Conservation (phyloP, 176 grass and related monocot species). For the bread wheat (Triticum aestivum) region DNA sequence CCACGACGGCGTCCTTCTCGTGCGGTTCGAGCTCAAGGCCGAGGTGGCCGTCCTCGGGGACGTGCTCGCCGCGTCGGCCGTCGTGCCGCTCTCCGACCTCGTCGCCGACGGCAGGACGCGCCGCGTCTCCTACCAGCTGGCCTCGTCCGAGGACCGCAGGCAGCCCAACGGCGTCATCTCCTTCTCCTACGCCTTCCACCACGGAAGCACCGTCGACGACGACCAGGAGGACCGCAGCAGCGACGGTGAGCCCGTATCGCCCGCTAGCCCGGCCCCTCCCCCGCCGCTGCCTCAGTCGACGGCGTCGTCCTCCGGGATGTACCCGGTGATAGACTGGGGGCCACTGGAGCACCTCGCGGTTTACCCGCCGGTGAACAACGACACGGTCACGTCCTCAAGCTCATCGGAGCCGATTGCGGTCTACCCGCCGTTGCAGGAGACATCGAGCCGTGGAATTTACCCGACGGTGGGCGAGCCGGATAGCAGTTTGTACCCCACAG, state of each 20-base stretch:
- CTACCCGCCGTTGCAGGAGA: not conserved
- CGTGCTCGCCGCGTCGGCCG: constrained; percentile 48
- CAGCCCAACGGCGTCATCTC: constrained; percentile 50
- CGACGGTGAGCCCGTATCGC: not conserved
- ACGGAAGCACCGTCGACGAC: not conserved
- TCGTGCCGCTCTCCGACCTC: constrained; percentile 47
- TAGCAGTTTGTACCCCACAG: constrained; percentile 27
- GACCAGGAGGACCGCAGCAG: not conserved
- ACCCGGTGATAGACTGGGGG: constrained; percentile 41
- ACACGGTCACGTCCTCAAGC: not conserved
- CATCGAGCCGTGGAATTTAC: not conserved
- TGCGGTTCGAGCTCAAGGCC: constrained; percentile 66
- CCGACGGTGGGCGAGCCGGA: not conserved
- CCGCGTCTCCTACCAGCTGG: constrained; percentile 52
- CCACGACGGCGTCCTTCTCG: not conserved
- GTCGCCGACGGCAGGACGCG: constrained; percentile 35
- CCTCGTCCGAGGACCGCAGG: constrained; percentile 28
- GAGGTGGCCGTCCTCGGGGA: constrained; percentile 46
- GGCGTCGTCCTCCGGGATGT: constrained; percentile 12
- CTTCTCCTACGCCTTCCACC: constrained; percentile 53
- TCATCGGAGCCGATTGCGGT: not conserved
- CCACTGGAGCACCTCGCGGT: not conserved
- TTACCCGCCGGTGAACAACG: not conserved
- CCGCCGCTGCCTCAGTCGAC: not conserved
- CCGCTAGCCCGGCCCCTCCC: not conserved